Base-by-base conservation (phyloP, 2,329 filamentous ascomycete genomes). In the Exserohilum rostratum region DNA sequence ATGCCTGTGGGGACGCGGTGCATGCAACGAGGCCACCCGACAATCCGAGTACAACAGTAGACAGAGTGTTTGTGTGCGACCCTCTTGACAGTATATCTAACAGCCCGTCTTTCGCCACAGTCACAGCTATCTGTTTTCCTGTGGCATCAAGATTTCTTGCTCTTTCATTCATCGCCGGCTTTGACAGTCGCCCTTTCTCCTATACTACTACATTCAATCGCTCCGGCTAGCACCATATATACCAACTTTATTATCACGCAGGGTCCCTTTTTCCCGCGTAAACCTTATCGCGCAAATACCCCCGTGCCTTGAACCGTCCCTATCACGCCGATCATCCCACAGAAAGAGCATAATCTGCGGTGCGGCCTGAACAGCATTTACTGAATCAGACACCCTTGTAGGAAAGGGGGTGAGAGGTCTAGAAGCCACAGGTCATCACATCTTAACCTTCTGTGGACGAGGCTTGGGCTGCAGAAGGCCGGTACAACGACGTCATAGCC, bases 171-270 rank as follows among this genome's bases (percentile, higher is more conserved):
- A 42, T n/a, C n/a, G 5, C 17, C 46, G 56, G 40, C 57, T 62
- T 57, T 60, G 57, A 61, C 39, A 65, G 59, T 61, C 47, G 17
- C 17, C 17, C 31, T 31, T 18, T 30, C 46, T 27, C 17, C 17
- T 15, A 22, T 45, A 17, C 30, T 13, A 25, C 13, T 12, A 33
- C 11, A 11, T 29, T 45, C n/a, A n/a, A n/a, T 34, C 7, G 4
- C 5, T n/a, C 12, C 2, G 12, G 12, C 31, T 34, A 34, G 12
- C 9, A n/a, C 31, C 33, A n/a, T 35, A 35, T 25, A 25, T n/a
- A 25, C 22, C 22, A 25, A 25, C 22, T 25, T 7, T 25, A 25
- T 7, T 25, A 25, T 25, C 22, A n/a, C 5, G 17, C 18, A n/a
- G 43, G 30, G 33, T 42, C 9, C 12, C 17, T 18, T 18, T 34